Percentiles rank a stretch among this genome's conserved stretches.
Conservation (phyloP, 495 filamentous ascomycete genomes). For the Penicillium paxilli region DNA sequence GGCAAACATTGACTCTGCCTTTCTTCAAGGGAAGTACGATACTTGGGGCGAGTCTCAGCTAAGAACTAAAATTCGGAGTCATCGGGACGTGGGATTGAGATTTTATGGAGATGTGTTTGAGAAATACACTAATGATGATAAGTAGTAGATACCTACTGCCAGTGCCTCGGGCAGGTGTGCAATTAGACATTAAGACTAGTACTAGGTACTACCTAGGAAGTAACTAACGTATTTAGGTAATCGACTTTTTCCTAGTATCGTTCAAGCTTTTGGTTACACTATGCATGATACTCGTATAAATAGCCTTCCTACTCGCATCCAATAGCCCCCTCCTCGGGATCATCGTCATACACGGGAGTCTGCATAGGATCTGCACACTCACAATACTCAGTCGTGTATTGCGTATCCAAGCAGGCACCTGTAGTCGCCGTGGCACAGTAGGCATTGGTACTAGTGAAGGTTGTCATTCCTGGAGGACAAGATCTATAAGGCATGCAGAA, state of each 20-base stretch:
- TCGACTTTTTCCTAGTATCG: too few species aligned
- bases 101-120: slow-evolving; percentile 42
- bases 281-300: too few species aligned
- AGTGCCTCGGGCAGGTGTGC: not conserved
- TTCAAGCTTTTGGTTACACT: too few species aligned
- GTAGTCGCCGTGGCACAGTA: slow-evolving; percentile 19
- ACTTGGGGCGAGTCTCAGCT: slow-evolving; percentile 51
- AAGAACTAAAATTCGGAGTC: slow-evolving; percentile 44
- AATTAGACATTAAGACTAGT: not conserved
- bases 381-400: slow-evolving; percentile 11
- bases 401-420: slow-evolving; percentile 5
- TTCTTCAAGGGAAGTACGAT: slow-evolving; percentile 42
- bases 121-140: slow-evolving; percentile 30
- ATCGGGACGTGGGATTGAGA: slow-evolving; percentile 39
- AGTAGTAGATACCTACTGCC: too few species aligned
- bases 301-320: slow-evolving; percentile 13
- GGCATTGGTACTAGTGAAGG: slow-evolving; percentile 8
- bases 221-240: too few species aligned
- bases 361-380: slow-evolving; percentile 12
- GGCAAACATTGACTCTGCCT: slow-evolving; percentile 39
- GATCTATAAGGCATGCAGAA: slow-evolving; percentile 29
- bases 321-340: slow-evolving; percentile 15
- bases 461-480: slow-evolving; percentile 25
- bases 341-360: slow-evolving; percentile 19
- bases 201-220: too few species aligned